Evolutionary conservation across 202 grass and related monocot species (phyloP).

Genomic region (Setaria italica): DNA sequence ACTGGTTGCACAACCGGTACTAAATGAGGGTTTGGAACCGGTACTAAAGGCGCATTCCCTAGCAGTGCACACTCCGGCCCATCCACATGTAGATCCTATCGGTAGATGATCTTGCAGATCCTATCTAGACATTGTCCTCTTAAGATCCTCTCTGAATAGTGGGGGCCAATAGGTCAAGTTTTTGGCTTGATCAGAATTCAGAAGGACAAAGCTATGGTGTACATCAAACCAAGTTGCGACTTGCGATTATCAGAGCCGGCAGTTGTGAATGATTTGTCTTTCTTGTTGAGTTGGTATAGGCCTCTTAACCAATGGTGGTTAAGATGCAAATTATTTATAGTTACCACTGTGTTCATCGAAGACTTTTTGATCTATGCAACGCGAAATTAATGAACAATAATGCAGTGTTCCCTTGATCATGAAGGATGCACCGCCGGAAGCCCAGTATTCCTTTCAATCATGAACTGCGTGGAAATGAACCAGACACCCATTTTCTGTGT

Average conservation of each 20-base stretch:
- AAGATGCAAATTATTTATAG: not conserved
- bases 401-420: not conserved
- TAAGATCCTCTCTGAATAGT: too few species aligned
- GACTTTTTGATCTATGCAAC: not conserved
- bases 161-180: not conserved
- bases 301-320: not conserved
- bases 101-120: too few species aligned
- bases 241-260: not conserved
- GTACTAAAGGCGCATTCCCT: too few species aligned
- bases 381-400: not conserved
- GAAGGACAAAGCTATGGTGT: not conserved
- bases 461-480: not conserved
- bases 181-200: not conserved
- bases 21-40: too few species aligned
- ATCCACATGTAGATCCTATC: too few species aligned
- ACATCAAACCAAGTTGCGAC: not conserved
- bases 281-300: not conserved
- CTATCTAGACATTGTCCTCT: not conserved
- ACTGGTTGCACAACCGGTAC: too few species aligned
- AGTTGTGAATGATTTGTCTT: not conserved
- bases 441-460: not conserved
- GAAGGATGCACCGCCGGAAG: not conserved
- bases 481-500: slow-evolving; percentile 1
- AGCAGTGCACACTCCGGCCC: too few species aligned
- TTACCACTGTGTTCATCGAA: not conserved